These are phyloP conservation scores for Fusarium penzigii DNA, from an alignment of 2,329 filamentous ascomycete species.

Conservation along the genomic window DNA sequence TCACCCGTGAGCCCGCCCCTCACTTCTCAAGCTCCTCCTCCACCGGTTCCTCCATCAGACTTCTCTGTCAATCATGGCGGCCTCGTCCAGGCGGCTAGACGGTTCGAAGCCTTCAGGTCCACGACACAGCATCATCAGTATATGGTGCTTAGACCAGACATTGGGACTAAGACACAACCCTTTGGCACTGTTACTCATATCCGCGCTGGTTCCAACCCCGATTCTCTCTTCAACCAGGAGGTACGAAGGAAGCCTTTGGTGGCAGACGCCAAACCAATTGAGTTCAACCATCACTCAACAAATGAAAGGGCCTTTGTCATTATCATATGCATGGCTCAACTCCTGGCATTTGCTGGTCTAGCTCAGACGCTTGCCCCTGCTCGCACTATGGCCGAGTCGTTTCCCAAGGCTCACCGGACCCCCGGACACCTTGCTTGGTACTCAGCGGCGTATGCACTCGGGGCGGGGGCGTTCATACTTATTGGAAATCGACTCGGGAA, in stretches of 20 bases:
- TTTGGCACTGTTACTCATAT: slow-evolving; percentile 24
- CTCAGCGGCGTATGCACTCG: slow-evolving; percentile 23
- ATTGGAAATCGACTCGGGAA: slow-evolving; percentile 25
- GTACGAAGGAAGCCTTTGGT: slow-evolving; percentile 27
- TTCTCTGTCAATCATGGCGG: slow-evolving; percentile 22
- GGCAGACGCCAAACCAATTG: slow-evolving; percentile 23
- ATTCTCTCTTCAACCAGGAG: slow-evolving; percentile 9
- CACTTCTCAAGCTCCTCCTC: not conserved
- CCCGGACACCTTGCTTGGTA: slow-evolving; percentile 26
- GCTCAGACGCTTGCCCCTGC: slow-evolving; percentile 26
- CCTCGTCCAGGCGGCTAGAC: slow-evolving; percentile 24
- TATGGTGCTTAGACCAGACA: slow-evolving; percentile 20
- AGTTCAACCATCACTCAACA: slow-evolving; percentile 27
- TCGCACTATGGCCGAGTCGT: slow-evolving; percentile 21
- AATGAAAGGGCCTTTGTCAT: slow-evolving; percentile 27
- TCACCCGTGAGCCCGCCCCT: not conserved
- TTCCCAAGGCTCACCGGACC: slow-evolving; percentile 20
- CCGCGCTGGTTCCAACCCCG: slow-evolving; percentile 20
- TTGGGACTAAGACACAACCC: slow-evolving; percentile 13
- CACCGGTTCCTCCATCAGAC: slow-evolving; percentile 2
- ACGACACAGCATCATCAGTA: slow-evolving; percentile 24
- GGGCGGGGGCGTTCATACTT: slow-evolving; percentile 21
- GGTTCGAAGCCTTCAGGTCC: slow-evolving; percentile 25
- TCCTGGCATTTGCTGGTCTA: slow-evolving; percentile 25
- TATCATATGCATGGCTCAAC: slow-evolving; percentile 28